phyloP scores from a whole-genome alignment of 2,329 filamentous ascomycete species.

The Penicillium brasilianum region DNA sequence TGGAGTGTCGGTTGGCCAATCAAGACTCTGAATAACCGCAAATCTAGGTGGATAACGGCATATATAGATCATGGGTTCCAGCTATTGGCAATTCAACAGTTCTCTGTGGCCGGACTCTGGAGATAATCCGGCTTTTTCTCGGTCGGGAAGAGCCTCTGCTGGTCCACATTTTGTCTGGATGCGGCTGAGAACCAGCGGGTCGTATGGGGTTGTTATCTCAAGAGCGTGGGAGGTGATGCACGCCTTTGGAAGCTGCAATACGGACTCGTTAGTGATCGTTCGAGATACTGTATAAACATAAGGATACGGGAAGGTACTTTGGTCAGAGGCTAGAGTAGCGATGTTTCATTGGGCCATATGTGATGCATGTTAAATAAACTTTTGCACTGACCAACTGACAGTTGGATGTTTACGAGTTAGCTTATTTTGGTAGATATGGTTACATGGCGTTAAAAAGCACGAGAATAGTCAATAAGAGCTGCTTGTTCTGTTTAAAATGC shows the following conservation, averaged over 20 bases:
- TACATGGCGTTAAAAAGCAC: neutral
- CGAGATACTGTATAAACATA: neutral
- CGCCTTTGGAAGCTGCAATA: neutral
- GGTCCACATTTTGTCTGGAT: constrained; percentile 3
- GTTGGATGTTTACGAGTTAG: neutral
- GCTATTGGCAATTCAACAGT: neutral
- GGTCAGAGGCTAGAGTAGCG: neutral
- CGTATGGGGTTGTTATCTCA: constrained; percentile 2
- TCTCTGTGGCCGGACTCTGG: constrained; percentile 10
- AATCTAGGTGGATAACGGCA: neutral
- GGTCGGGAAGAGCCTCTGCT: neutral
- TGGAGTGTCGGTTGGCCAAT: constrained; percentile 14
- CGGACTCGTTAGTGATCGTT: neutral
- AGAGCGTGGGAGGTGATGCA: constrained; percentile 3
- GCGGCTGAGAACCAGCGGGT: constrained; percentile 8
- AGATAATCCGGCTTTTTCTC: constrained; percentile 26
- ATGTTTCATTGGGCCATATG: neutral
- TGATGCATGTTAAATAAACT: neutral
- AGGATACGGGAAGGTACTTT: neutral
- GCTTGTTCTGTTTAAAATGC: no score
- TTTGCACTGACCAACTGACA: neutral
- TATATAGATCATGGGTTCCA: constrained; percentile 1
- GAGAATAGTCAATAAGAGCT: neutral
- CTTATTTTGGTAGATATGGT: neutral
- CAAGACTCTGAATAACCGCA: neutral